Conservation (phyloP, 164 flowering plant species). For the Annona cherimola region DNA sequence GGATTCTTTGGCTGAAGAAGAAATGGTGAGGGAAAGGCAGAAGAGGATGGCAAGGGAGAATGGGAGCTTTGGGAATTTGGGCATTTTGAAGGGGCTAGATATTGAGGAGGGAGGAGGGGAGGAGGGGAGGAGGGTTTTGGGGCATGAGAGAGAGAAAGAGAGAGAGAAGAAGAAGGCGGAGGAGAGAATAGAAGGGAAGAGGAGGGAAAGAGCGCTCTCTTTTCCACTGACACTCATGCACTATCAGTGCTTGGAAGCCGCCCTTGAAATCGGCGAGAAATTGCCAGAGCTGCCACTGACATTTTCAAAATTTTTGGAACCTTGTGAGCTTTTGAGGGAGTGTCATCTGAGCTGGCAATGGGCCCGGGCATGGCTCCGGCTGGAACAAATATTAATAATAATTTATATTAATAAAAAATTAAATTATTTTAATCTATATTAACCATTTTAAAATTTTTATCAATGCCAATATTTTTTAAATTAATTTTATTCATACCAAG, state of each 20-base stretch:
- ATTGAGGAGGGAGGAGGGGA: not conserved
- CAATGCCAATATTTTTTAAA: no score
- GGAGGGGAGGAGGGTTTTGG: not conserved
- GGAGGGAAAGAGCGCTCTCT: not conserved
- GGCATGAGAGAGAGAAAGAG: not conserved
- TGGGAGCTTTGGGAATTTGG: conserved; percentile 14
- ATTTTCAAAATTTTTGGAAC: not conserved
- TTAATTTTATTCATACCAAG: no score
- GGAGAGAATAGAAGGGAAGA: conserved; percentile 9
- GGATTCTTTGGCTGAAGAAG: not conserved
- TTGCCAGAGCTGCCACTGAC: conserved; percentile 6
- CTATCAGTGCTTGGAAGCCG: conserved; percentile 10
- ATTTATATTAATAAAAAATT: no score
- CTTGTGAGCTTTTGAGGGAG: not conserved
- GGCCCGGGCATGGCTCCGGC: conserved; percentile 1
- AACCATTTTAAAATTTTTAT: no score
- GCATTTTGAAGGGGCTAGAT: not conserved
- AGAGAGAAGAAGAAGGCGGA: not conserved
- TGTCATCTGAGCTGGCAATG: not conserved
- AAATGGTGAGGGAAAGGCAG: conserved; percentile 5
- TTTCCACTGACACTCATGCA: not conserved
- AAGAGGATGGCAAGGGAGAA: conserved; percentile 6
- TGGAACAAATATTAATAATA: not conserved
- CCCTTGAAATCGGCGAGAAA: not conserved
- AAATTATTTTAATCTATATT: no score